phyloP scores from a whole-genome alignment of 768 basidiomycete genomes.

The Boletus rubroflammeus region DNA sequence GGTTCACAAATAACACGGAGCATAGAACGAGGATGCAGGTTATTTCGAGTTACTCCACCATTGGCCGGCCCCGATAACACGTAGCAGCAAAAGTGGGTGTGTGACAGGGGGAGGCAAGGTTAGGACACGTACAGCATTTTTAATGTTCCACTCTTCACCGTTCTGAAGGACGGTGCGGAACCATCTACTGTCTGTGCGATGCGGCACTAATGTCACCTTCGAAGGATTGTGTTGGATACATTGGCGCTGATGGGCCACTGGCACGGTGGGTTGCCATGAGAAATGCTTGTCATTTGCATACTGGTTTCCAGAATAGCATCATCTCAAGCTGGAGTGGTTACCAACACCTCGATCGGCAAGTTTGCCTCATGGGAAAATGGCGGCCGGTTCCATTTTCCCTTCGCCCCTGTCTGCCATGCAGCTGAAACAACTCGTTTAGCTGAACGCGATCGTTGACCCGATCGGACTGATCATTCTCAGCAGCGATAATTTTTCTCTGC shows the following conservation, averaged over 20 bases:
- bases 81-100: conserved; percentile 12
- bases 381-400: background rate
- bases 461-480: background rate
- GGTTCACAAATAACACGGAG: background rate
- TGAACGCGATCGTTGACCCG: background rate
- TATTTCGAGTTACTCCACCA: background rate
- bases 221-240: background rate
- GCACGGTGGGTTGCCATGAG: too few species aligned
- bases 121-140: conserved; percentile 57
- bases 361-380: background rate
- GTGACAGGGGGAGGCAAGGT: conserved; percentile 8
- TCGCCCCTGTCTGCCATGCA: background rate
- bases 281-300: background rate
- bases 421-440: background rate
- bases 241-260: background rate
- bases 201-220: background rate
- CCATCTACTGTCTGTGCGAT: background rate
- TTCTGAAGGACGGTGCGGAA: conserved; percentile 31
- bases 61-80: background rate
- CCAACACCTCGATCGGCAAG: background rate
- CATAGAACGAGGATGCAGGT: background rate
- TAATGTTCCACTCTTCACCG: conserved; percentile 74
- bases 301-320: background rate
- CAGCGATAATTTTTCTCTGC: background rate
- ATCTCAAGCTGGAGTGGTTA: background rate